These are phyloP conservation scores for Fistulinella prunicolor DNA, from an alignment of 768 basidiomycete genomes.

Conservation along the genomic window DNA sequence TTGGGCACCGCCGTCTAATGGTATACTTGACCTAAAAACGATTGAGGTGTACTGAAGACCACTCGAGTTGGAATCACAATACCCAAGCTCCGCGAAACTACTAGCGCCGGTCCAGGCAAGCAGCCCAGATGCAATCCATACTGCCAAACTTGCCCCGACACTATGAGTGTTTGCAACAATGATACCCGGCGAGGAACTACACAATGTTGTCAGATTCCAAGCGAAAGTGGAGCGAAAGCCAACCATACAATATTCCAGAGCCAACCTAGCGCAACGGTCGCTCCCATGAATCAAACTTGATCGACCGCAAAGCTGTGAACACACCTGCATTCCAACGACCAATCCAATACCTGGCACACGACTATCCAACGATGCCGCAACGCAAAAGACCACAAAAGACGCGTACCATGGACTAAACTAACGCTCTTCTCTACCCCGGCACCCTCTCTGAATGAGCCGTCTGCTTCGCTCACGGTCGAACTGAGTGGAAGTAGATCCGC, in stretches of 20 bases:
- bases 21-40: constrained; percentile 30
- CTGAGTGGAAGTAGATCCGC: constrained; percentile 74
- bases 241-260: constrained; percentile 87
- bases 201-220: constrained; percentile 1
- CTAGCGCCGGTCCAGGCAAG: constrained; percentile 95
- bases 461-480: constrained; percentile 71
- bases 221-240: background rate
- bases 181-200: constrained; percentile 87
- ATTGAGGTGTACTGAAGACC: background rate
- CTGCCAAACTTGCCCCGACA: constrained; percentile 82
- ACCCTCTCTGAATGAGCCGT: constrained; percentile 42
- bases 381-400: background rate
- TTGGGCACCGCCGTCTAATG: constrained; percentile 52
- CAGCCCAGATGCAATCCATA: constrained; percentile 82
- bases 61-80: constrained; percentile 20
- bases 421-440: constrained; percentile 74
- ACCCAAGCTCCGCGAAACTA: constrained; percentile 90
- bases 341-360: constrained; percentile 68
- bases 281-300: background rate
- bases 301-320: background rate
- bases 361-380: constrained; percentile 7
- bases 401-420: constrained; percentile 70
- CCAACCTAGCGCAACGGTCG: constrained; percentile 57
- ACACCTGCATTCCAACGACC: constrained; percentile 76
- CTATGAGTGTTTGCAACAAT: constrained; percentile 86